Evolutionary conservation across 2,329 filamentous ascomycete species (phyloP).

Genomic region (Dichotomopilus funicola): DNA sequence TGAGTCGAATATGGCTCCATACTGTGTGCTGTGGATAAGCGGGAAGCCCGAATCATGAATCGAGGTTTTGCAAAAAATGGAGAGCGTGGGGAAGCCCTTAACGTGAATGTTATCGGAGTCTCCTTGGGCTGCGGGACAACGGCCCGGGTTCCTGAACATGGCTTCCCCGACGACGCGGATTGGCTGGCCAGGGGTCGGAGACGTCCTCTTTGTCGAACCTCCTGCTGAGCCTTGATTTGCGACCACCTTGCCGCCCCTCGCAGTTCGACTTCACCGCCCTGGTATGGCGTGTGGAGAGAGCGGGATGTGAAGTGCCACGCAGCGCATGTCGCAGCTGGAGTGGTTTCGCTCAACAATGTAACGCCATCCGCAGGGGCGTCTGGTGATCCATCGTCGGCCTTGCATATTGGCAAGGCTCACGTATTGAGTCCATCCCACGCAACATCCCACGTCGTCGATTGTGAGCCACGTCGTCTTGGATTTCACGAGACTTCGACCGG

Average conservation of each 20-base stretch:
- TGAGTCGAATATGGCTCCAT: neutral
- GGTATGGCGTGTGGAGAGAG: too few relatives aligned
- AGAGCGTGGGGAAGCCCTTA: conserved; percentile 7
- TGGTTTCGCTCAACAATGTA: too few relatives aligned
- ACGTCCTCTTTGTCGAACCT: neutral
- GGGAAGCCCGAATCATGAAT: conserved; percentile 10
- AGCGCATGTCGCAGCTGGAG: too few relatives aligned
- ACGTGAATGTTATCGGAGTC: conserved; percentile 10
- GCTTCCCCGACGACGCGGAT: conserved; percentile 8
- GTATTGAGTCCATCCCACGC: too few relatives aligned
- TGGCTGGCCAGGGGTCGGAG: conserved; percentile 5
- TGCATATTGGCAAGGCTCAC: too few relatives aligned
- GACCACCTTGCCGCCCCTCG: conserved; percentile 5
- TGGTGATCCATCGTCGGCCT: too few relatives aligned
- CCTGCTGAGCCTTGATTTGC: conserved; percentile 9
- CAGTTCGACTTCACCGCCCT: neutral
- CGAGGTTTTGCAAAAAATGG: conserved; percentile 17
- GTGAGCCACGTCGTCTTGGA: too few relatives aligned
- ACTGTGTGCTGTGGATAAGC: neutral
- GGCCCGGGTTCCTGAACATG: conserved; percentile 20
- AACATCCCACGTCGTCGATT: too few relatives aligned
- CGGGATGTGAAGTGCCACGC: too few relatives aligned
- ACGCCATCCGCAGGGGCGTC: too few relatives aligned
- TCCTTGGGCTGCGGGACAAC: conserved; percentile 17
- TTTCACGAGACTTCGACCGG: too few relatives aligned